Conservation (phyloP, 2,329 filamentous ascomycete genomes). For the Fusarium transvaalense region DNA sequence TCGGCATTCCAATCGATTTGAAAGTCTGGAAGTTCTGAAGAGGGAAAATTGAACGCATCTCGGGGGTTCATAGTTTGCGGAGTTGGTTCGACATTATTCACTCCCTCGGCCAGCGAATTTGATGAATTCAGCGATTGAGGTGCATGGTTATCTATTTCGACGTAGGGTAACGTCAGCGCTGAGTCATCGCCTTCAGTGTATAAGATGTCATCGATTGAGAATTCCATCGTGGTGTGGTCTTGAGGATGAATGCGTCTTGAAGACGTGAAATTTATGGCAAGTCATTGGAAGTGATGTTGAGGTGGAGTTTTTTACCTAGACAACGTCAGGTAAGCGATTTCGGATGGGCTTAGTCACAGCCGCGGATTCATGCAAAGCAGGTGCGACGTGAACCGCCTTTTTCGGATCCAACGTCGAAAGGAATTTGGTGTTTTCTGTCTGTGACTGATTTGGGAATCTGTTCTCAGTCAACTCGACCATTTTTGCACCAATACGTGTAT, state of each 20-base stretch:
- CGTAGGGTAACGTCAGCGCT: conserved; percentile 34
- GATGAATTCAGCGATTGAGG: conserved; percentile 33
- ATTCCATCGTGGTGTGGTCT: conserved; percentile 26
- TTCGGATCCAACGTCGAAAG: too few relatives aligned
- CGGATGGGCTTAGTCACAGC: conserved; percentile 37
- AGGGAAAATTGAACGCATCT: not conserved
- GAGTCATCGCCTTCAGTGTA: conserved; percentile 37
- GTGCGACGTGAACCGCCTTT: not conserved
- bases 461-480: too few relatives aligned
- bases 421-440: conserved; percentile 6
- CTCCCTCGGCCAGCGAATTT: conserved; percentile 15
- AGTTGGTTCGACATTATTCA: not conserved
- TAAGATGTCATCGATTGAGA: conserved; percentile 44
- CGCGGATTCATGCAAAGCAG: not conserved
- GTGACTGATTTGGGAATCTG: too few relatives aligned
- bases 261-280: not conserved
- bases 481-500: not conserved
- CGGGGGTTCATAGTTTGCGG: conserved; percentile 21
- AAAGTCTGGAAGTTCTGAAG: not conserved
- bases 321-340: conserved; percentile 29
- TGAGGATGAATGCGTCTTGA: not conserved
- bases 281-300: conserved; percentile 23
- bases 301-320: conserved; percentile 28
- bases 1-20: conserved; percentile 42
- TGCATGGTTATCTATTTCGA: conserved; percentile 25